phyloP scores from a whole-genome alignment of 768 basidiomycete genomes.

The Boletus rufocinnamomeus region DNA sequence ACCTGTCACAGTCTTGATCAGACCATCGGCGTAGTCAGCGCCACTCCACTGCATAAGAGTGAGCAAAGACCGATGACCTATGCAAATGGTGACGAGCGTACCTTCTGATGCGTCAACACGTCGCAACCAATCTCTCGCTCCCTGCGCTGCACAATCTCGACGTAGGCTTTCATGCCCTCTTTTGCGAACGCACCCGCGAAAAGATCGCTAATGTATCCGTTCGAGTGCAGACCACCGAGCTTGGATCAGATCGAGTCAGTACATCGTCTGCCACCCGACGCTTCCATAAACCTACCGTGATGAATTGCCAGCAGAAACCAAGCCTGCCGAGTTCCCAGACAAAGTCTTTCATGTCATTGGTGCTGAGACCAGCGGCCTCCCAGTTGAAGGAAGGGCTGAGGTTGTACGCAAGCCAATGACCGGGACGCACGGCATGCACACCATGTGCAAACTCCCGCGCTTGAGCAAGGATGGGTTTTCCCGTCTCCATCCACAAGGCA shows the following conservation, averaged over 20 bases:
- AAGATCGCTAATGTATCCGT: slow-evolving; percentile 92
- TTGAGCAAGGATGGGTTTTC: slow-evolving; percentile 88
- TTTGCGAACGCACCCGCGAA: slow-evolving; percentile 88
- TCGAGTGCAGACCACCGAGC: slow-evolving; percentile 97
- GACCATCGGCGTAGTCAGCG: slow-evolving; percentile 86
- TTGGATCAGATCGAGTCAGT: slow-evolving; percentile 33
- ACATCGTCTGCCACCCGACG: neutral
- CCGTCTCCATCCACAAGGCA: slow-evolving; percentile 95
- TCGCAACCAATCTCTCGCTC: slow-evolving; percentile 95
- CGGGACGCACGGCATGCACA: slow-evolving; percentile 78
- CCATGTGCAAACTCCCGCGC: slow-evolving; percentile 91
- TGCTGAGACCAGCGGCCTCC: slow-evolving; percentile 89
- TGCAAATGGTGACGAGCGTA: slow-evolving; percentile 34
- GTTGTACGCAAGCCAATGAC: slow-evolving; percentile 97
- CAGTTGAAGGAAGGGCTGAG: slow-evolving; percentile 92
- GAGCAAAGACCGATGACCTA: slow-evolving; percentile 15
- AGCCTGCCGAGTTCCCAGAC: slow-evolving; percentile 94
- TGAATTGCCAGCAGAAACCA: slow-evolving; percentile 99
- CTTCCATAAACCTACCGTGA: slow-evolving; percentile 66
- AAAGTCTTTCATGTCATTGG: slow-evolving; percentile 82
- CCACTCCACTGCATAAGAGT: slow-evolving; percentile 77
- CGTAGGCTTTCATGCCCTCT: slow-evolving; percentile 99
- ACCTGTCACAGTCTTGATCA: slow-evolving; percentile 96
- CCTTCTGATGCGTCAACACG: slow-evolving; percentile 97
- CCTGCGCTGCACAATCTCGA: slow-evolving; percentile 88